Conservation (phyloP, 305 asterid genomes). For the Fraxinus floribunda region DNA sequence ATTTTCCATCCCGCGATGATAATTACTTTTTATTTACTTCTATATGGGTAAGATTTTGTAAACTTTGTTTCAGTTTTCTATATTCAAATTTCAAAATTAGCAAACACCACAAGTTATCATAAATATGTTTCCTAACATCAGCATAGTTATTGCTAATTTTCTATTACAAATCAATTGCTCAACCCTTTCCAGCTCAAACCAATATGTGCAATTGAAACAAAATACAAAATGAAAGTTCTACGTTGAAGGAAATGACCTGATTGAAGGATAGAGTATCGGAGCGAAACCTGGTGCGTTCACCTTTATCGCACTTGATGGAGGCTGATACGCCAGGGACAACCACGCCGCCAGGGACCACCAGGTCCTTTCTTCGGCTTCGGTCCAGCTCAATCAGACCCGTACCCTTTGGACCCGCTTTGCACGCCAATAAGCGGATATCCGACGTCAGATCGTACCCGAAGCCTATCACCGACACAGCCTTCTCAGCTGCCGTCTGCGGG, state of each 20-base stretch:
- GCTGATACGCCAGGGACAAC: conserved; percentile 56
- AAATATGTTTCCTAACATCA: neutral
- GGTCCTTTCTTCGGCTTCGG: conserved; percentile 48
- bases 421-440: conserved; percentile 71
- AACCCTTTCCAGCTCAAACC: neutral
- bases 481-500: conserved; percentile 77
- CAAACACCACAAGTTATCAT: neutral
- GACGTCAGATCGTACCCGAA: conserved; percentile 73
- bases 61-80: neutral
- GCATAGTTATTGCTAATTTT: conserved; percentile 7
- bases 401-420: conserved; percentile 66
- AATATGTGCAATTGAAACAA: neutral
- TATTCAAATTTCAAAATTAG: neutral
- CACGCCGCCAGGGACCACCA: conserved; percentile 74
- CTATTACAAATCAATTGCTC: neutral
- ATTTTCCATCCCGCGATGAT: neutral
- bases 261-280: conserved; percentile 76
- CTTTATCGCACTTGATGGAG: conserved; percentile 91
- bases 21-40: neutral
- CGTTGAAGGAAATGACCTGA: conserved; percentile 41
- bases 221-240: neutral
- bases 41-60: neutral
- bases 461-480: conserved; percentile 81
- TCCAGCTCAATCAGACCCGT: conserved; percentile 65
- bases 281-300: conserved; percentile 88